Evolutionary conservation across 257 asterid genomes (phyloP).

Genomic region (Ligustrum vulgare): DNA sequence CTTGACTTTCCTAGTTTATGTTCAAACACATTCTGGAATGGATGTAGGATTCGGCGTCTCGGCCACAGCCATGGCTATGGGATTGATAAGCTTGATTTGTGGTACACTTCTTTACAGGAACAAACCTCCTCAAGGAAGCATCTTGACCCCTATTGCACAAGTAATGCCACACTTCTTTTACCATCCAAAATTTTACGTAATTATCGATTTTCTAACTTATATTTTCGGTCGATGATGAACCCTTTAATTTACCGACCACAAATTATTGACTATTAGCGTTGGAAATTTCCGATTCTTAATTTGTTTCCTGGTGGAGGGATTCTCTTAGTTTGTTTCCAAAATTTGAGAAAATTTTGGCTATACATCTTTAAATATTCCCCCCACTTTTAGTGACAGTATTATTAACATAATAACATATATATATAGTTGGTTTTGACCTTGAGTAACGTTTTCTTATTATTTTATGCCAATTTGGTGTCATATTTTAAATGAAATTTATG

Average conservation of each 20-base stretch:
- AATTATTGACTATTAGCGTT: background rate
- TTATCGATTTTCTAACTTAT: background rate
- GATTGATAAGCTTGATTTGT: slow-evolving; percentile 55
- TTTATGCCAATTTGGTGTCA: slow-evolving; percentile 17
- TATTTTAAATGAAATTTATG: background rate
- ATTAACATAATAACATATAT: background rate
- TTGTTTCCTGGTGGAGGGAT: background rate
- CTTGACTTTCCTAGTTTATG: slow-evolving; percentile 71
- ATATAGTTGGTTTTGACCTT: slow-evolving; percentile 19
- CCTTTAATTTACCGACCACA: too few species aligned
- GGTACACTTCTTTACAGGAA: slow-evolving; percentile 64
- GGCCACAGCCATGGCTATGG: slow-evolving; percentile 89
- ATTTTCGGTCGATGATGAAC: too few species aligned
- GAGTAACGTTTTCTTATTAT: slow-evolving; percentile 21
- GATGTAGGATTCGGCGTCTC: slow-evolving; percentile 88
- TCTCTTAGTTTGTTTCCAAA: background rate
- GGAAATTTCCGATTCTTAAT: background rate
- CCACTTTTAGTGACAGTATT: background rate
- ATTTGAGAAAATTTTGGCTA: background rate
- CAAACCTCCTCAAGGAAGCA: slow-evolving; percentile 79
- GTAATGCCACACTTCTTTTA: slow-evolving; percentile 32
- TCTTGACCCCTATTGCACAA: slow-evolving; percentile 80
- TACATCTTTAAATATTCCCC: slow-evolving; percentile 1
- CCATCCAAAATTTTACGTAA: too few species aligned
- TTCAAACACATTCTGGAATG: slow-evolving; percentile 98